phyloP scores from a whole-genome alignment of 495 filamentous ascomycete species.

The Annulohypoxylon bovei region DNA sequence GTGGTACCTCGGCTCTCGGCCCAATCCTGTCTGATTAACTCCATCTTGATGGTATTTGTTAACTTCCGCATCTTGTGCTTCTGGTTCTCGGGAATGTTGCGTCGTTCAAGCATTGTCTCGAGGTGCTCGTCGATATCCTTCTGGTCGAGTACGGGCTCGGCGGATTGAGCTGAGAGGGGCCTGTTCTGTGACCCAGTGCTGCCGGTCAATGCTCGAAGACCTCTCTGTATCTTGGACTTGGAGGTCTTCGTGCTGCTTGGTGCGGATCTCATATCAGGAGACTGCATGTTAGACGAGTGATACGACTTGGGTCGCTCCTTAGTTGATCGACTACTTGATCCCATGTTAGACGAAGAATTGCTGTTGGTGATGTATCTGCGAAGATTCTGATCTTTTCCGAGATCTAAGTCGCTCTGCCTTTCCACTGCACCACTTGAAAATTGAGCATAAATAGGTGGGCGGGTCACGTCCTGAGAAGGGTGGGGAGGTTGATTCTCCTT shows the following conservation, averaged over 20 bases:
- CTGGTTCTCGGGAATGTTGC: conserved; percentile 93
- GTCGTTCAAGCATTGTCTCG: conserved; percentile 77
- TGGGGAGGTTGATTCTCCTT: conserved; percentile 77
- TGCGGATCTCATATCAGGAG: conserved; percentile 51
- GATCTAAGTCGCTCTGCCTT: conserved; percentile 29
- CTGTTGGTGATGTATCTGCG: not conserved
- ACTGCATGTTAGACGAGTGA: conserved; percentile 44
- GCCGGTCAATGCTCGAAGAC: conserved; percentile 51
- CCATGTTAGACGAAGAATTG: conserved; percentile 20
- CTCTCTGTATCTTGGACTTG: conserved; percentile 45
- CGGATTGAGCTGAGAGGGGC: conserved; percentile 42
- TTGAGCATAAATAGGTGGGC: conserved; percentile 82
- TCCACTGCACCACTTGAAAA: conserved; percentile 60
- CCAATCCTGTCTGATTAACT: conserved; percentile 91
- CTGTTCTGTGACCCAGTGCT: conserved; percentile 52
- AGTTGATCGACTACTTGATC: conserved; percentile 12
- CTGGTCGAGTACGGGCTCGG: conserved; percentile 49
- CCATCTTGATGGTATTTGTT: conserved; percentile 88
- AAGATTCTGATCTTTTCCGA: conserved; percentile 8
- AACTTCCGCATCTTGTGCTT: conserved; percentile 91
- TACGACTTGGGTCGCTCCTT: conserved; percentile 47
- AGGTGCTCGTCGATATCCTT: conserved; percentile 65
- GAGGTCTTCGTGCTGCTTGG: conserved; percentile 45
- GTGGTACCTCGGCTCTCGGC: conserved; percentile 65
- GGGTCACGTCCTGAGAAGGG: conserved; percentile 58